phyloP scores from a whole-genome alignment of 2,329 filamentous ascomycete genomes.

The Scolecobasidium constrictum region DNA sequence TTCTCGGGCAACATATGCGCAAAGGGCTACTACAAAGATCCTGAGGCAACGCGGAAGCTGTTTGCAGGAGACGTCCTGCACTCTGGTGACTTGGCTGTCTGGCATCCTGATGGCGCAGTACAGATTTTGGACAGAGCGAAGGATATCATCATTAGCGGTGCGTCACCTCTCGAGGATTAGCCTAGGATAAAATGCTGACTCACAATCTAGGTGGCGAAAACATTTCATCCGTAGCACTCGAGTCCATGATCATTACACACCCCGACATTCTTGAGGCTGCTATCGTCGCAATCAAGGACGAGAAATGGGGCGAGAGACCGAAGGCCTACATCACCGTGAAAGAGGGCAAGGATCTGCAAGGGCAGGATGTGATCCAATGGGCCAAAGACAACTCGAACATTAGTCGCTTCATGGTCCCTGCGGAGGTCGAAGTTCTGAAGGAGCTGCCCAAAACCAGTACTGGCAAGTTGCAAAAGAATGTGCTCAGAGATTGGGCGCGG shows the following conservation, averaged over 20 bases:
- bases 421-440: slow-evolving; percentile 63
- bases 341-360: slow-evolving; percentile 47
- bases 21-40: slow-evolving; percentile 85
- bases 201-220: slow-evolving; percentile 70
- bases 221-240: slow-evolving; percentile 86
- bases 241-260: slow-evolving; percentile 80
- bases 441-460: slow-evolving; percentile 96
- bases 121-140: slow-evolving; percentile 92
- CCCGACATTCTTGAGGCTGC: slow-evolving; percentile 84
- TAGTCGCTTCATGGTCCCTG: slow-evolving; percentile 78
- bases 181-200: slow-evolving; percentile 1
- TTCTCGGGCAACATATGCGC: slow-evolving; percentile 88
- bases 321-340: slow-evolving; percentile 87
- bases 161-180: no score
- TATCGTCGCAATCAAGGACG: slow-evolving; percentile 77
- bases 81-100: slow-evolving; percentile 85
- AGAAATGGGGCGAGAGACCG: slow-evolving; percentile 91
- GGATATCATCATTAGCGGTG: slow-evolving; percentile 95
- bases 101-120: slow-evolving; percentile 80
- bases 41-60: slow-evolving; percentile 72
- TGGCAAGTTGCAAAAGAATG: slow-evolving; percentile 93
- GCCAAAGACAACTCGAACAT: slow-evolving; percentile 71
- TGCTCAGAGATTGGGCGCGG: slow-evolving; percentile 76
- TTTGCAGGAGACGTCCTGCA: slow-evolving; percentile 81
- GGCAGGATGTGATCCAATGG: slow-evolving; percentile 72